Conservation (phyloP, 106 monocot species). For the Amphibolis antarctica region DNA sequence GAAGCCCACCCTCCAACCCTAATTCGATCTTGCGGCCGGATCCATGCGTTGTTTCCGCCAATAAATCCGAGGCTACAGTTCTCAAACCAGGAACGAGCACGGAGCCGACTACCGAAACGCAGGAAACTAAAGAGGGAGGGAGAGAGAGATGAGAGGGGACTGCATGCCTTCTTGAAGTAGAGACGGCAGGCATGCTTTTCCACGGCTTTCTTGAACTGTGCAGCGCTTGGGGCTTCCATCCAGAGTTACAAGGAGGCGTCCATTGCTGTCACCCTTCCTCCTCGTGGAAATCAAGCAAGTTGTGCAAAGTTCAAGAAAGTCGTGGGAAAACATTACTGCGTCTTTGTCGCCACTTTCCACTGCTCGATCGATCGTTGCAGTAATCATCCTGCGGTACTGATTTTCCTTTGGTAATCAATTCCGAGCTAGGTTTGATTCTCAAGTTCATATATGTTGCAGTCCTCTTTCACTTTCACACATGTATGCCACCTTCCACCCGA, state of each 20-base stretch:
- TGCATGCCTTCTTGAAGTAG: not conserved
- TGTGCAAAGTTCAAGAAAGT: constrained; percentile 56
- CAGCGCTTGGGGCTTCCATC: constrained; percentile 10
- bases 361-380: too few relatives aligned
- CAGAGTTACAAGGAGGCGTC: too few relatives aligned
- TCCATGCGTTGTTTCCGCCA: not conserved
- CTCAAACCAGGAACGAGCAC: not conserved
- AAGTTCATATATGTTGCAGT: too few relatives aligned
- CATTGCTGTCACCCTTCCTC: too few relatives aligned
- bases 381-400: not conserved
- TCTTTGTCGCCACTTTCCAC: not conserved
- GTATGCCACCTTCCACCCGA: too few relatives aligned
- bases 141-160: too few relatives aligned
- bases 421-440: too few relatives aligned
- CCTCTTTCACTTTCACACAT: too few relatives aligned
- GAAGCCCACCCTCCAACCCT: not conserved
- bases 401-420: not conserved
- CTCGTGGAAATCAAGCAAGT: too few relatives aligned
- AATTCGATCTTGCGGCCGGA: too few relatives aligned
- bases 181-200: constrained; percentile 50
- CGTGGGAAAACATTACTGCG: constrained; percentile 47
- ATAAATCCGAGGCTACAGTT: not conserved
- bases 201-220: constrained; percentile 77
- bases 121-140: too few relatives aligned
- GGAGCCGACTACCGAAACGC: too few relatives aligned